Conservation (phyloP, 768 basidiomycete genomes). For the Boletus patriciae region DNA sequence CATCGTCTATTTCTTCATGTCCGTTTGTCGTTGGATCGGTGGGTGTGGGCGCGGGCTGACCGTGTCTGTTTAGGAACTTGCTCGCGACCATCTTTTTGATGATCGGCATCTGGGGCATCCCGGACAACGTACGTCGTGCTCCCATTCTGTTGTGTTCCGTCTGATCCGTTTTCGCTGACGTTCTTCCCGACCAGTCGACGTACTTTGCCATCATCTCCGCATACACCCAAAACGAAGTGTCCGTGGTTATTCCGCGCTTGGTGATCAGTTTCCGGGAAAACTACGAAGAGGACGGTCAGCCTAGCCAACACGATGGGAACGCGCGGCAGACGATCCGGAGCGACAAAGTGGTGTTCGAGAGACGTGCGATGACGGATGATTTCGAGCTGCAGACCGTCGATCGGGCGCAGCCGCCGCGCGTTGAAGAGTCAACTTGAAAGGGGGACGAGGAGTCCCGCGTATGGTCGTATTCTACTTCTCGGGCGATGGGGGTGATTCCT, state of each 20-base stretch:
- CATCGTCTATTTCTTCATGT: conserved; percentile 23
- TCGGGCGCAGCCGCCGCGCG: too few species aligned
- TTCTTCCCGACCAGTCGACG: too few species aligned
- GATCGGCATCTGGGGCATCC: conserved; percentile 15
- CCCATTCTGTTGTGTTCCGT: too few species aligned
- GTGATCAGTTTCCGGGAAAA: too few species aligned
- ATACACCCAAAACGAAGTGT: too few species aligned
- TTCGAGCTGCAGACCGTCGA: neutral
- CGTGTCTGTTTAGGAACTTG: conserved; percentile 4
- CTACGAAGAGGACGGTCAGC: conserved; percentile 4
- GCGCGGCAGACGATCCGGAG: neutral
- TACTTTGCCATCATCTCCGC: too few species aligned
- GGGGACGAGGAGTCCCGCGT: too few species aligned
- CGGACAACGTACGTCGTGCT: conserved; percentile 6
- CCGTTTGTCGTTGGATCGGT: neutral
- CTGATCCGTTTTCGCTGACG: too few species aligned
- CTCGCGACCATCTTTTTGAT: conserved; percentile 18
- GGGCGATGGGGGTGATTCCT: neutral
- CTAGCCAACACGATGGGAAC: neutral
- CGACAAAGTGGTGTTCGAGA: conserved; percentile 11
- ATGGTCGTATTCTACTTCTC: neutral
- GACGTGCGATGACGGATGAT: conserved; percentile 4
- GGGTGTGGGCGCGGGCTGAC: neutral
- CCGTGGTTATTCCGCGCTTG: conserved; percentile 21
- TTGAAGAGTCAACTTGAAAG: too few species aligned